Evolutionary conservation across 139 green algal species (phyloP), one percentile per base, ranked within the genome.

Genomic region (Chlamydomonas sp.): DNA sequence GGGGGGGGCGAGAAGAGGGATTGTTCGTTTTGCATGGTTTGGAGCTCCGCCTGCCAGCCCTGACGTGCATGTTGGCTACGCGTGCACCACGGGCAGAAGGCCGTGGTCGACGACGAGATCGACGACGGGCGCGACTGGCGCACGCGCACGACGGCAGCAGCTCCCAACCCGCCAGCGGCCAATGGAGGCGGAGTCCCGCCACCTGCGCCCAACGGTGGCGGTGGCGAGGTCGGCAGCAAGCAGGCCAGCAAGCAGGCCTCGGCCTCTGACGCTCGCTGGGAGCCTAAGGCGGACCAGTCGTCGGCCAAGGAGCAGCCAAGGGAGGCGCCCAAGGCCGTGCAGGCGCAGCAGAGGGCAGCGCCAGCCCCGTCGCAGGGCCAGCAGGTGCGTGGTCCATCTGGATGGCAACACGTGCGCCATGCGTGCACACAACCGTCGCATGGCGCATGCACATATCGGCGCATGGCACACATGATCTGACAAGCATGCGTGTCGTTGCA

Each of bases 61-160:
- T 34, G 22, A 34, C 50, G 5, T 8, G 13, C 24, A 61, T 34
- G 54, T 10, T 35, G 10, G n/a, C 54, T 24, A 63, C 31, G 54
- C 54, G n/a, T 20, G 16, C 20, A 5, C 5, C 43, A 4, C 6
- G n/a, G 31, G 67, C 64, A 77, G 76, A 81, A 84, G 76, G 73
- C 63, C 3, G 76, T 70, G 28, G 74, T 80, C 31, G 76, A 79
- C 20, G 83, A 88, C 62, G 80, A 85, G 35, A 71, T 76, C 4
- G 84, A 90, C 35, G 81, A 84, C 48, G n/a, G n/a, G n/a, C 71
- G 85, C 4, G 85, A 92, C 65, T 92, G 87, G 87, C 87, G 85
- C 38, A 73, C 78, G 0, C 79, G 84, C 26, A 61, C 67, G 5
- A 67, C 71, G 22, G 8, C 36, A 29, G 47, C 73, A 31, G 64